Percentiles rank a stretch among this genome's conserved stretches.
These are phyloP conservation scores for Phialocephala subalpina DNA, from an alignment of 2,329 filamentous ascomycete genomes.

Conservation along the genomic window DNA sequence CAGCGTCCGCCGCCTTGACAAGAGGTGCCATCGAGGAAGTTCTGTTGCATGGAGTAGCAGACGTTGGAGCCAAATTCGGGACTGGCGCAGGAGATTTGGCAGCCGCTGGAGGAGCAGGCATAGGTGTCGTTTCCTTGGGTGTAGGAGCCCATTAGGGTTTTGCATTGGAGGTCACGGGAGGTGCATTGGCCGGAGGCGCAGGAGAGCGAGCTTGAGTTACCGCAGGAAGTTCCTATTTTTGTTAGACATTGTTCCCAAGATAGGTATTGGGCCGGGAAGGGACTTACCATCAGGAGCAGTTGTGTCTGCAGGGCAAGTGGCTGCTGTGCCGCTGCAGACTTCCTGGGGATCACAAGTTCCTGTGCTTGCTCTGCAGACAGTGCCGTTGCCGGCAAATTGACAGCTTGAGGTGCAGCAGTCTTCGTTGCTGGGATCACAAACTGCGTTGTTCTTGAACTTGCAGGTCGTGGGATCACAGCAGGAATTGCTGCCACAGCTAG, in stretches of 20 bases:
- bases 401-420: constrained; percentile 78
- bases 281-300: constrained; percentile 70
- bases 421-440: constrained; percentile 84
- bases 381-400: constrained; percentile 70
- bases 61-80: constrained; percentile 69
- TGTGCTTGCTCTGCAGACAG: constrained; percentile 81
- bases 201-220: constrained; percentile 60
- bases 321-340: constrained; percentile 76
- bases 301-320: constrained; percentile 77
- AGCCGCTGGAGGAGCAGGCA: constrained; percentile 78
- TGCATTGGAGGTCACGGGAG: constrained; percentile 88
- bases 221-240: constrained; percentile 66
- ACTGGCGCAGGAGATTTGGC: constrained; percentile 77
- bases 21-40: constrained; percentile 90
- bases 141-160: constrained; percentile 79
- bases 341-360: constrained; percentile 88
- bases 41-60: constrained; percentile 83
- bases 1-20: constrained; percentile 86
- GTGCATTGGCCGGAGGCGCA: constrained; percentile 97
- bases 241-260: constrained; percentile 25
- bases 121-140: constrained; percentile 79
- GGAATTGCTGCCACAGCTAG: constrained; percentile 74
- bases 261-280: background rate
- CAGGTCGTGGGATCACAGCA: constrained; percentile 91
- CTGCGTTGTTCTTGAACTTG: constrained; percentile 75